Evolutionary conservation across 306 rosid species (phyloP).

Genomic region (Acacia acuminata): DNA sequence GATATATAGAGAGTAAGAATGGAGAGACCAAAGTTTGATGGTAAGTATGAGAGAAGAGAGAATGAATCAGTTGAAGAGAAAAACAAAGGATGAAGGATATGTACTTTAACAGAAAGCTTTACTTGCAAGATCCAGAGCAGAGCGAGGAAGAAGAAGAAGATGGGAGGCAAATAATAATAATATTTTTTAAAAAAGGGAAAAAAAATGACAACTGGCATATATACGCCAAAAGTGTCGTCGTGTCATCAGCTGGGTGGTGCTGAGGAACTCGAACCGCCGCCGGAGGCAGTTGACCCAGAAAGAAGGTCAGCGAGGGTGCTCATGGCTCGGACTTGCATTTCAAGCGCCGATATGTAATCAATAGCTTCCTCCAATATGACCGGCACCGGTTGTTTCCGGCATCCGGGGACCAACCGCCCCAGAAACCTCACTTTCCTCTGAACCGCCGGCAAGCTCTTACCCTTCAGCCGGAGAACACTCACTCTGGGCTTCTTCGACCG

Average conservation of each 20-base stretch:
- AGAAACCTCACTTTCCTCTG: slow-evolving; percentile 75
- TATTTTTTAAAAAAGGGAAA: not conserved
- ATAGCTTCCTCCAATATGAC: slow-evolving; percentile 84
- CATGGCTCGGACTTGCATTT: slow-evolving; percentile 98
- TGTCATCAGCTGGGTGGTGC: slow-evolving; percentile 56
- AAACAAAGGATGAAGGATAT: not conserved
- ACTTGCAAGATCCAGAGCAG: slow-evolving; percentile 27
- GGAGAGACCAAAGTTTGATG: not conserved
- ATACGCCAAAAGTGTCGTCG: slow-evolving; percentile 24
- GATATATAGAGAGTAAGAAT: not conserved
- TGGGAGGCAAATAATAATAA: not conserved
- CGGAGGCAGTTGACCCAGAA: slow-evolving; percentile 38
- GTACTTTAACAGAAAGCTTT: slow-evolving; percentile 49
- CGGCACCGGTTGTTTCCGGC: slow-evolving; percentile 81
- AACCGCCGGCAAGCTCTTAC: slow-evolving; percentile 72
- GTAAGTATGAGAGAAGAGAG: slow-evolving; percentile 14
- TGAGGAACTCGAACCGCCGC: slow-evolving; percentile 37
- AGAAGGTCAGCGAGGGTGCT: slow-evolving; percentile 65
- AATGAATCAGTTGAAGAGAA: not conserved
- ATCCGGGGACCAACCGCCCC: slow-evolving; percentile 93
- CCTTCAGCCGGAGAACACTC: slow-evolving; percentile 66
- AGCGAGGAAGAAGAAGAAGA: not conserved
- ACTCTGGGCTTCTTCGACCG: slow-evolving; percentile 69
- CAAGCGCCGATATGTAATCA: slow-evolving; percentile 88
- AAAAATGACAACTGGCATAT: slow-evolving; percentile 33